Evolutionary conservation across 2,329 filamentous ascomycete genomes (phyloP).

Genomic region (Davidsoniella neocaledoniae): DNA sequence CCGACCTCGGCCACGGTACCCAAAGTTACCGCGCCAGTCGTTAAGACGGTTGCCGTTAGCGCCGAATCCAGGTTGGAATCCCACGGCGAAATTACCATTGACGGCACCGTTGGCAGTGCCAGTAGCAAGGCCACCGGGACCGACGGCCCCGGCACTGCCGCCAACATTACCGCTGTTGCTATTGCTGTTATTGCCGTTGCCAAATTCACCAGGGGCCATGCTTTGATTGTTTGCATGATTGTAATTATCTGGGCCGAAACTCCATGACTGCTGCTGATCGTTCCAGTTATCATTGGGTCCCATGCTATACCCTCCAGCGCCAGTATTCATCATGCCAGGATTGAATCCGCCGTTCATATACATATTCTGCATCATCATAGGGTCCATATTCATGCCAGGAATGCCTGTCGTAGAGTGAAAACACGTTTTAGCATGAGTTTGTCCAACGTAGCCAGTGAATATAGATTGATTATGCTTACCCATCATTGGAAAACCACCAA

Average conservation of each 20-base stretch:
- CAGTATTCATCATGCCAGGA: slow-evolving; percentile 32
- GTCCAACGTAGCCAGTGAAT: not conserved
- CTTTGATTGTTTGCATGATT: slow-evolving; percentile 69
- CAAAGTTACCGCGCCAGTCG: slow-evolving; percentile 10
- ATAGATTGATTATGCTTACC: slow-evolving; percentile 39
- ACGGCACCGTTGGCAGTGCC: not conserved
- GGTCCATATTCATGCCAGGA: slow-evolving; percentile 73
- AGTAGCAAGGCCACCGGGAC: not conserved
- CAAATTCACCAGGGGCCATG: slow-evolving; percentile 68
- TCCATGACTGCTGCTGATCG: slow-evolving; percentile 59
- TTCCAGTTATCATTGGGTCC: slow-evolving; percentile 67
- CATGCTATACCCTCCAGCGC: slow-evolving; percentile 59
- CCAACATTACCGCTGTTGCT: slow-evolving; percentile 30
- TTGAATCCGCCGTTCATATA: slow-evolving; percentile 63
- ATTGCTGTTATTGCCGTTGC: slow-evolving; percentile 36
- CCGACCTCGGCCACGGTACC: slow-evolving; percentile 10
- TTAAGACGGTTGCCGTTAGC: slow-evolving; percentile 10
- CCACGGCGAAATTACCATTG: slow-evolving; percentile 4
- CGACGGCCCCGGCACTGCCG: slow-evolving; percentile 3
- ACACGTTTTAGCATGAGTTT: not conserved
- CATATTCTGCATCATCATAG: slow-evolving; percentile 57
- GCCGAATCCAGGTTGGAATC: slow-evolving; percentile 4
- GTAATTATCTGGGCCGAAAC: slow-evolving; percentile 78
- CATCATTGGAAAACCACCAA: slow-evolving; percentile 61
- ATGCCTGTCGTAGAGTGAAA: slow-evolving; percentile 39